Percentiles rank a stretch among this genome's conserved stretches.
These are phyloP conservation scores for Xanthoceras sorbifolium DNA, from an alignment of 345 rosid genomes.

Conservation along the genomic window DNA sequence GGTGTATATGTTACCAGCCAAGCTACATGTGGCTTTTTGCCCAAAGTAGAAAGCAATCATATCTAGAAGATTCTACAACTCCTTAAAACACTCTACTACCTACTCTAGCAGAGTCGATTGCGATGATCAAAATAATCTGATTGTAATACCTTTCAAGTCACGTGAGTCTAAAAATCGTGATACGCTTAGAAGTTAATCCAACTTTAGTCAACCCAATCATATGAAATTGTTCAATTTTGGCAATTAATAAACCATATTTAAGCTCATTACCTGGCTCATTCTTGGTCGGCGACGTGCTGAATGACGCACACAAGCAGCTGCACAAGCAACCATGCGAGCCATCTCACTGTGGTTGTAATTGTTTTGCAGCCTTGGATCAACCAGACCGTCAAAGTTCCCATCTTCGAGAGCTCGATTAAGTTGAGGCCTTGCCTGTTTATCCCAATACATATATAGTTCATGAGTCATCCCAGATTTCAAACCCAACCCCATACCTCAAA, in stretches of 20 bases:
- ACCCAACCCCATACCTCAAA: background rate
- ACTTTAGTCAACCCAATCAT: background rate
- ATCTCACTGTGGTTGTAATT: constrained; percentile 67
- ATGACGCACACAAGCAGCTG: constrained; percentile 86
- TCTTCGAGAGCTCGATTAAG: constrained; percentile 64
- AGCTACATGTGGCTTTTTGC: background rate
- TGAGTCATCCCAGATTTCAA: background rate
- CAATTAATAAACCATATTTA: background rate
- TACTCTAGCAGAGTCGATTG: background rate
- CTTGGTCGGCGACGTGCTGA: constrained; percentile 86
- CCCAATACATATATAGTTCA: constrained; percentile 17
- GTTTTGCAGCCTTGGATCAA: constrained; percentile 61
- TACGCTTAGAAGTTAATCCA: background rate
- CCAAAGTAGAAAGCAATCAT: background rate
- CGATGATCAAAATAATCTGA: background rate
- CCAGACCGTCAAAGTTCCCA: constrained; percentile 59
- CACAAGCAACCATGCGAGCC: constrained; percentile 81
- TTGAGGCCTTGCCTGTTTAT: constrained; percentile 74
- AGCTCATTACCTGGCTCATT: constrained; percentile 74
- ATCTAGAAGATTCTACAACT: background rate
- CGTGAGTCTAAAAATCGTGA: background rate
- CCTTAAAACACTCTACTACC: background rate
- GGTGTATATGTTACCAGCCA: background rate
- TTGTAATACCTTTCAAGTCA: background rate
- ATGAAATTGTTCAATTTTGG: background rate